Base-by-base conservation (phyloP, 2,329 filamentous ascomycete genomes). In the Plenodomus biglobosus region DNA sequence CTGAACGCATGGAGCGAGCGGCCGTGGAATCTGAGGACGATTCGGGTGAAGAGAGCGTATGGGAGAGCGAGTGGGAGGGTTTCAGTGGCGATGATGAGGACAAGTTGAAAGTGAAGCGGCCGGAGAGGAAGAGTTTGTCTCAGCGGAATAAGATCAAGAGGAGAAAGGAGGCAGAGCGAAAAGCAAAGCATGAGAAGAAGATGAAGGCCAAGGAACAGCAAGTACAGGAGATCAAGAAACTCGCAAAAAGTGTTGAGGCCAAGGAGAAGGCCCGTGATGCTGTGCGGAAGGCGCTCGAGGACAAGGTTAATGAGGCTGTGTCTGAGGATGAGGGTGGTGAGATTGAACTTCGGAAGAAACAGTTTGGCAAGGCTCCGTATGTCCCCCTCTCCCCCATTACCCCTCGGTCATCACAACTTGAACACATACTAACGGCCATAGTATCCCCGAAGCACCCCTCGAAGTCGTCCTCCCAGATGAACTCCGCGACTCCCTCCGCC, bases 111-210 rank as follows among this genome's bases (percentile, higher is more conserved):
- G 82, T 82, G 52, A 96, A 95, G 76, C 80, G 86, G 50, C 87
- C 89, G 2, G 82, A 89, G 72, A 81, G 92, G 64, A 97, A 97
- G 78, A 95, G 90, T 2, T 88, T 85, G 42, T 80, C 84, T 1
- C 89, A 97, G 73, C 81, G 91, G 53, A 97, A 97, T 76, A 91
- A 87, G 70, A 86, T 88, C 64, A 90, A 92, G 78, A 82, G 90
- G 54, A 85, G 90, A 69, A 96, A 96, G 76, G 90, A 92, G 66
- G 88, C 89, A 44, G 92, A 96, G 75, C 81, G 85, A 39, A 78
- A 84, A 54, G 82, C 83, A 18, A 90, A 85, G 68, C 88, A 91
- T 75, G 87, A 92, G 57, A 83, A 83, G 20, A 83, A 86, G 61
- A 84, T 87, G 72, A 90, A 88, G 72, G 82, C 84, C 56, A 86